These are phyloP conservation scores for Eimeria acervulina DNA, from an alignment of 169 alveolate species.

Conservation along the genomic window DNA sequence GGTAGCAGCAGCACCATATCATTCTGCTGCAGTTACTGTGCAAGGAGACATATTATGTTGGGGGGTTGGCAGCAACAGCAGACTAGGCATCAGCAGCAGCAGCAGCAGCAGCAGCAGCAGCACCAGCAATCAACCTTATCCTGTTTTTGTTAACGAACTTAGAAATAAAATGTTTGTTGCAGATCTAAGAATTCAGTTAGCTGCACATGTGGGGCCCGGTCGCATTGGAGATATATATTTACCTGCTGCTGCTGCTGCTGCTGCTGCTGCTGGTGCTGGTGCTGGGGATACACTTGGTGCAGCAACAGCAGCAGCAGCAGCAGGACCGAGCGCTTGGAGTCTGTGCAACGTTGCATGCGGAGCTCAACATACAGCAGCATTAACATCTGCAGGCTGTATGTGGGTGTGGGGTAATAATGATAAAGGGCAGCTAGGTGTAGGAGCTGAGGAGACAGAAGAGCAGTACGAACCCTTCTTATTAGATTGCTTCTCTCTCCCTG, in stretches of 20 bases:
- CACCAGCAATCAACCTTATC: conserved; percentile 74
- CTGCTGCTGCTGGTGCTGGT: too few relatives aligned
- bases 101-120: conserved; percentile 47
- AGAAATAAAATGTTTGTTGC: conserved; percentile 61
- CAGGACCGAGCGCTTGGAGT: background rate
- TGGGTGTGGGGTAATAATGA: conserved; percentile 88
- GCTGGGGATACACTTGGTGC: too few relatives aligned
- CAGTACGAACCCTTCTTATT: conserved; percentile 75
- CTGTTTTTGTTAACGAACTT: conserved; percentile 53
- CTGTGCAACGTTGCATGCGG: conserved; percentile 68
- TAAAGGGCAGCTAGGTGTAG: conserved; percentile 88
- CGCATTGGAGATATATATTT: too few relatives aligned
- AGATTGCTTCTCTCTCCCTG: conserved; percentile 69
- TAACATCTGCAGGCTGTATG: conserved; percentile 74
- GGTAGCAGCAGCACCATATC: conserved; percentile 89
- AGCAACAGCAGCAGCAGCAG: conserved; percentile 8
- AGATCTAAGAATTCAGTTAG: conserved; percentile 48
- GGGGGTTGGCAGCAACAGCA: conserved; percentile 87
- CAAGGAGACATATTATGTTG: conserved; percentile 87
- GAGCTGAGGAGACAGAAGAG: conserved; percentile 83
- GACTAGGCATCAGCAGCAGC: conserved; percentile 86
- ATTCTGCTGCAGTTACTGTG: conserved; percentile 87
- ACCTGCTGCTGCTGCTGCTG: too few relatives aligned
- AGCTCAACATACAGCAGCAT: conserved; percentile 79
- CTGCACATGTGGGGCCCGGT: background rate